Conservation (phyloP, 108 stramenopile species). For the Epithemia pelagica region DNA sequence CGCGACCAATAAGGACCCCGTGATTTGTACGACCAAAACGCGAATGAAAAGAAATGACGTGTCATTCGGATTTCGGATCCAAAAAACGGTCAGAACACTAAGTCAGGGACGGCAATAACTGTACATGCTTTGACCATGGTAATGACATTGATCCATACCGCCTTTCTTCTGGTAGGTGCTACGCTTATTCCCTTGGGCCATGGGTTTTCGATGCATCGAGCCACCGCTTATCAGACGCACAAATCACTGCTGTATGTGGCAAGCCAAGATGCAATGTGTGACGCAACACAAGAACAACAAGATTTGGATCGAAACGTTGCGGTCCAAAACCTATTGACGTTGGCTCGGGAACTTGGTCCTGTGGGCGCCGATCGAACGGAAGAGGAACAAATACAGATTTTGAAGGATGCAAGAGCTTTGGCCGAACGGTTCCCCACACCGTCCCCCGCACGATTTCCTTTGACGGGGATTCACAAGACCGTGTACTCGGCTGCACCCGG, state of each 20-base stretch:
- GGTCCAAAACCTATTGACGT: background rate
- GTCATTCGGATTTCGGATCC: too few relatives aligned
- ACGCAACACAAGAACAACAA: background rate
- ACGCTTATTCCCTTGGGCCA: too few relatives aligned
- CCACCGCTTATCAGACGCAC: too few relatives aligned
- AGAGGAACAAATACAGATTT: slow-evolving; percentile 28
- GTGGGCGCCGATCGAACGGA: slow-evolving; percentile 34
- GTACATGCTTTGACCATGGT: too few relatives aligned
- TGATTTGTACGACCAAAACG: too few relatives aligned
- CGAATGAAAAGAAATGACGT: too few relatives aligned
- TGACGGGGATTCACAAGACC: slow-evolving; percentile 30
- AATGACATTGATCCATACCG: too few relatives aligned
- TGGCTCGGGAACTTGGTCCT: slow-evolving; percentile 24
- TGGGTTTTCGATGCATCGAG: too few relatives aligned
- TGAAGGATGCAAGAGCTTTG: background rate
- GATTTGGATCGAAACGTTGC: background rate
- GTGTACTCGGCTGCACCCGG: slow-evolving; percentile 40
- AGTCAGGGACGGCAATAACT: too few relatives aligned
- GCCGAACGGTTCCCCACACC: background rate
- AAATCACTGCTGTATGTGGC: background rate
- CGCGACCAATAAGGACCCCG: too few relatives aligned
- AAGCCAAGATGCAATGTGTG: background rate
- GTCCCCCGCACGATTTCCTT: slow-evolving; percentile 19
- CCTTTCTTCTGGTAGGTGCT: too few relatives aligned
- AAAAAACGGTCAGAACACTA: too few relatives aligned